Evolutionary conservation across 495 filamentous ascomycete genomes (phyloP).

Genomic region (Aspergillus heteromorphus): DNA sequence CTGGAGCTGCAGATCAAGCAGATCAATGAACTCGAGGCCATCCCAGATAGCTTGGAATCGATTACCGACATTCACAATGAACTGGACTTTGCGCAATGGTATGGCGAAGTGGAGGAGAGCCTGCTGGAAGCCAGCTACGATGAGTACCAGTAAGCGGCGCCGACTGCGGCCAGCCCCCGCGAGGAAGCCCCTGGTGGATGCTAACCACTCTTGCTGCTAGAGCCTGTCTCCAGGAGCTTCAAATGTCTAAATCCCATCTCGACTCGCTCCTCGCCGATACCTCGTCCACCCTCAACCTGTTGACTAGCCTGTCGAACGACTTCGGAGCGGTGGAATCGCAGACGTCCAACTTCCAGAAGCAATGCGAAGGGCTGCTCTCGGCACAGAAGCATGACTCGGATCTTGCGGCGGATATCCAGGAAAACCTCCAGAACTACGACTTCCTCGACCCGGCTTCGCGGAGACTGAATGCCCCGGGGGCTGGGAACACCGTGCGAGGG

Average conservation of each 20-base stretch:
- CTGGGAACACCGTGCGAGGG: constrained; percentile 72
- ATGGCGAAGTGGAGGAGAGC: constrained; percentile 56
- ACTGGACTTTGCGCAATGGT: constrained; percentile 58
- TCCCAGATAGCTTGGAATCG: constrained; percentile 20
- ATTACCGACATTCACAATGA: constrained; percentile 40
- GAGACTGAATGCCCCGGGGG: constrained; percentile 85
- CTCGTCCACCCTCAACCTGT: constrained; percentile 61
- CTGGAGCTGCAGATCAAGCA: constrained; percentile 26
- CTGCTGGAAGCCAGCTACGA: constrained; percentile 77
- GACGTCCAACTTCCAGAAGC: constrained; percentile 83
- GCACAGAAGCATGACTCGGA: constrained; percentile 72
- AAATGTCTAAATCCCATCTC: constrained; percentile 71
- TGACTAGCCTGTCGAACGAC: constrained; percentile 71
- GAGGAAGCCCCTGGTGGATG: neutral
- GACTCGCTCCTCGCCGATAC: constrained; percentile 74
- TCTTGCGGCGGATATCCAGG: constrained; percentile 74
- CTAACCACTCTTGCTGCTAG: constrained; percentile 34
- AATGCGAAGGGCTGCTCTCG: constrained; percentile 77
- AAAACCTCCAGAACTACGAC: constrained; percentile 84
- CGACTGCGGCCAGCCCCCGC: neutral
- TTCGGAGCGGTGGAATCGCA: constrained; percentile 84
- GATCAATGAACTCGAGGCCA: constrained; percentile 17
- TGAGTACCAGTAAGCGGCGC: constrained; percentile 66
- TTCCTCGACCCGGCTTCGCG: constrained; percentile 88
- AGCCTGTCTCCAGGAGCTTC: constrained; percentile 72